Evolutionary conservation across 2,329 filamentous ascomycete species (phyloP), one percentile per base, ranked within the genome.

Genomic region (Fusarium continuum): DNA sequence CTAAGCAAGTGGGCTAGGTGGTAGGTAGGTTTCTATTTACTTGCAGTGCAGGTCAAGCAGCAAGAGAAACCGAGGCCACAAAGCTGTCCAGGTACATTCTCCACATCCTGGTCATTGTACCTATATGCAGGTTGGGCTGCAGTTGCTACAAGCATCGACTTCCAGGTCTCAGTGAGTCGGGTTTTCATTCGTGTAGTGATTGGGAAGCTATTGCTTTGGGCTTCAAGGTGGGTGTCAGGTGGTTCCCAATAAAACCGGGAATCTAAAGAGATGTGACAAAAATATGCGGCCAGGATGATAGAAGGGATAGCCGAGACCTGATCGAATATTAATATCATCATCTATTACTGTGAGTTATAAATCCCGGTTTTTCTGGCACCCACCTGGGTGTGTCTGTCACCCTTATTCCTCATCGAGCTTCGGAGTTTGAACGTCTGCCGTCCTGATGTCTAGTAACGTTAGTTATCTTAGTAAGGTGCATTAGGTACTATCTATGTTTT

Each of bases 71-170:
- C 25, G 20, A 64, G 39, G 56, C 32, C 38, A 54, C 29, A 25
- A 52, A 51, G 41, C 17, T n/a, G n/a, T n/a, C n/a, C n/a, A n/a
- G n/a, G 28, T 22, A 14, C 25, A 34, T 61, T 36, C 22, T 50
- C 25, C 43, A 32, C 34, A 34, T 46, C 29, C 44, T 8, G 25
- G 41, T 13, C 35, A 32, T 26, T 22, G 52, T 65, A 36, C 61
- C 44, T 67, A 50, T 52, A 38, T 61, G 67, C 59, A 64, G 49
- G 43, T 64, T 70, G 67, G 67, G 61, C 61, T 64, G 61, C 61
- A 65, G 34, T 48, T 55, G 40, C 45, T 68, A 55, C 55, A 68
- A 54, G 61, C 57, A 56, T 55, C 46, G 63, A 46, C 62, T 55
- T 53, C 44, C 53, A 35, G 36, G 29, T 29, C 43, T 41, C 58